phyloP scores from a whole-genome alignment of 768 basidiomycete genomes.

The Lactifluus pinguis region DNA sequence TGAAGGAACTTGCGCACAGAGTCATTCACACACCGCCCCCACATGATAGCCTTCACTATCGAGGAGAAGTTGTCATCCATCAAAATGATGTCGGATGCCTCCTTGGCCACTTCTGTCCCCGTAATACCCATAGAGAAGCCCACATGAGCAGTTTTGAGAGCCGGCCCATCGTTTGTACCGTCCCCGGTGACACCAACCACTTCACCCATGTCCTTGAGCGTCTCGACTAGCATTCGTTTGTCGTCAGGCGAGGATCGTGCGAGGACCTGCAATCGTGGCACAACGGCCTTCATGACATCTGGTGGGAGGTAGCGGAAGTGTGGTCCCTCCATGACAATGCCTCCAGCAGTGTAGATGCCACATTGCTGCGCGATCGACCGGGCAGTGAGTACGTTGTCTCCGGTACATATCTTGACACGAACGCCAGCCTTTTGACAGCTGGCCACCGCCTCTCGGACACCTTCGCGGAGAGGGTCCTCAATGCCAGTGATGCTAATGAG shows the following conservation, averaged over 20 bases:
- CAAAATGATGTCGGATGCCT: constrained; percentile 96
- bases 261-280: constrained; percentile 90
- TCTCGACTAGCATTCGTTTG: constrained; percentile 89
- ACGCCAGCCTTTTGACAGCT: constrained; percentile 88
- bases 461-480: constrained; percentile 88
- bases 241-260: constrained; percentile 97
- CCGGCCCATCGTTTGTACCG: constrained; percentile 96
- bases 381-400: constrained; percentile 91
- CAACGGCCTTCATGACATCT: constrained; percentile 66
- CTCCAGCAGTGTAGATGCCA: constrained; percentile 88
- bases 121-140: constrained; percentile 97
- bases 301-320: constrained; percentile 74
- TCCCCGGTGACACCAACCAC: constrained; percentile 96
- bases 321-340: constrained; percentile 97
- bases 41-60: constrained; percentile 96
- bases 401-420: constrained; percentile 95
- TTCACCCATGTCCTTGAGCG: constrained; percentile 77
- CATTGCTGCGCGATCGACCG: constrained; percentile 96
- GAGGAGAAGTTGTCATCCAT: constrained; percentile 98
- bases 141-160: constrained; percentile 90
- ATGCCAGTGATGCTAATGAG: constrained; percentile 90
- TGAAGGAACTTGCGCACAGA: constrained; percentile 96
- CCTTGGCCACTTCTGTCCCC: constrained; percentile 97
- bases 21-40: constrained; percentile 98
- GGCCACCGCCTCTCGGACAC: constrained; percentile 82